Conservation (phyloP, 345 rosid genomes). For the Eucalyptus pauciflora region DNA sequence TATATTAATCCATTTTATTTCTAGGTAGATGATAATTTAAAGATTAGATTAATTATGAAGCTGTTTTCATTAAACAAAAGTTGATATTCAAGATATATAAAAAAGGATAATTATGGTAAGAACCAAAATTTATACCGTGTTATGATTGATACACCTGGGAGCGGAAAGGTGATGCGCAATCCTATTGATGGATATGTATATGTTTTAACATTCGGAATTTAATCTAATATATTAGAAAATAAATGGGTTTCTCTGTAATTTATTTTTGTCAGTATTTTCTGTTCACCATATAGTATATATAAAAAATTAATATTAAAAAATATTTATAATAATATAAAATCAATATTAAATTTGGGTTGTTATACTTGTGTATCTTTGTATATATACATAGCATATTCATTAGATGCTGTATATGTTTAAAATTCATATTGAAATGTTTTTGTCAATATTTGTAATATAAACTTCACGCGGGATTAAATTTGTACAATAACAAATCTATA, state of each 20-base stretch:
- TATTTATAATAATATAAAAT: neutral
- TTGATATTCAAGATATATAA: neutral
- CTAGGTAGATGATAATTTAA: neutral
- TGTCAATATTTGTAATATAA: neutral
- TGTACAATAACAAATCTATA: neutral
- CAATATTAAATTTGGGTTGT: neutral
- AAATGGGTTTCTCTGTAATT: neutral
- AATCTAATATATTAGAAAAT: neutral
- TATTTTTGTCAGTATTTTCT: neutral
- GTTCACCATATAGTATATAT: neutral
- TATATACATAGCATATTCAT: neutral
- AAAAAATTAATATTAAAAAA: neutral
- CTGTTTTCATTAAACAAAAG: no score
- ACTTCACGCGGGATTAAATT: no score
- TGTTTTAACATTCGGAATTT: no score
- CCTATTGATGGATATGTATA: no score
- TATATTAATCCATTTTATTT: neutral
- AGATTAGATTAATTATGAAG: no score
- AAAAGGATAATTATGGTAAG: no score
- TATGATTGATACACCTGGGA: no score
- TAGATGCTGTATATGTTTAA: neutral
- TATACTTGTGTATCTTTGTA: neutral
- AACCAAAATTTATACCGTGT: neutral
- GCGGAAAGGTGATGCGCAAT: no score
- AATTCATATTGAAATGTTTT: neutral